Conservation (phyloP, 225 moss, liverwort and hornwort genomes). For the Anthoceros angustus region DNA sequence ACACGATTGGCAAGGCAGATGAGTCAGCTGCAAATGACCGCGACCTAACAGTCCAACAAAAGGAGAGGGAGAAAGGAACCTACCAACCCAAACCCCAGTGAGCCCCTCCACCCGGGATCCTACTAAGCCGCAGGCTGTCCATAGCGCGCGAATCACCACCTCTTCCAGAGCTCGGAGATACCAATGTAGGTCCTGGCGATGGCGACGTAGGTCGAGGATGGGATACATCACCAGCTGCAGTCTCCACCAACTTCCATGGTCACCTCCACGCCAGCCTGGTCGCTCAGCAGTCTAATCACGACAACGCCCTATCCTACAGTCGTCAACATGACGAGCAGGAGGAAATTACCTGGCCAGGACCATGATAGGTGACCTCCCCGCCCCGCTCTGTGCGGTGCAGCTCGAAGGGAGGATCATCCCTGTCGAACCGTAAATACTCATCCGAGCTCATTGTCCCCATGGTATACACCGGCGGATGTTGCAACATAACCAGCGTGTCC, state of each 20-base stretch:
- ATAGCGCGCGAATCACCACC: conserved; percentile 51
- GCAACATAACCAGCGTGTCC: conserved; percentile 20
- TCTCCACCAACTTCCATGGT: conserved; percentile 8
- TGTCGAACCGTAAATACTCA: conserved; percentile 21
- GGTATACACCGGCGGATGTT: conserved; percentile 36
- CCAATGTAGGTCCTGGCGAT: conserved; percentile 69
- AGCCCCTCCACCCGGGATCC: conserved; percentile 61
- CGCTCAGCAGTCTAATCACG: neutral
- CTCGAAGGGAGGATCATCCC: conserved; percentile 28
- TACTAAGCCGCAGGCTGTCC: conserved; percentile 39
- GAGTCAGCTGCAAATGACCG: neutral
- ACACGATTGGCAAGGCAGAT: neutral
- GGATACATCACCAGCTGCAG: conserved; percentile 84
- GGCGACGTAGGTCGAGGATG: conserved; percentile 53
- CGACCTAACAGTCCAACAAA: neutral
- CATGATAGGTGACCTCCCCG: conserved; percentile 86
- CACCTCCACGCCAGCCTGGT: neutral
- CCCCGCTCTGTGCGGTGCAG: conserved; percentile 62
- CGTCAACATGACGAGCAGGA: neutral
- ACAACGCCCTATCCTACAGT: neutral
- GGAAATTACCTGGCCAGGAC: conserved; percentile 46
- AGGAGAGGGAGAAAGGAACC: neutral
- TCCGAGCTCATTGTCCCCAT: conserved; percentile 39
- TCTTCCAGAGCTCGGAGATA: conserved; percentile 74
- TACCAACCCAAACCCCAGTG: conserved; percentile 76